A percentile compares a stretch with the other conserved stretches of the same genome.
Conservation (phyloP, 768 basidiomycete genomes). For the Tylopilus vinaceipallidus region DNA sequence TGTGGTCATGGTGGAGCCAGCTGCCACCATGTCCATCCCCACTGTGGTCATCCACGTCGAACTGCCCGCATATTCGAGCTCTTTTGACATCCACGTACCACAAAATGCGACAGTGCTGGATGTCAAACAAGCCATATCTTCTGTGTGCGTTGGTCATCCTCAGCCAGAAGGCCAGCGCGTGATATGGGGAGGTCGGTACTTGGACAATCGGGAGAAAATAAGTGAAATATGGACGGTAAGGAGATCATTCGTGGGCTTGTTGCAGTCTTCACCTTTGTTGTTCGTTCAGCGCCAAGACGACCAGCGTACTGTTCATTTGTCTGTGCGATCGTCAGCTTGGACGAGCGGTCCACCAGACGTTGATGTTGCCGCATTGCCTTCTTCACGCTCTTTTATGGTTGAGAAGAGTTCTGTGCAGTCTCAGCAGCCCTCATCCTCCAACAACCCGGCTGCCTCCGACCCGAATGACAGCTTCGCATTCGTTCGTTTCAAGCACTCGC, state of each 20-base stretch:
- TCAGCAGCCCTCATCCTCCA: constrained; percentile 6
- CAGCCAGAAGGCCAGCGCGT: constrained; percentile 70
- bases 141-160: constrained; percentile 61
- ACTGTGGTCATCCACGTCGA: constrained; percentile 56
- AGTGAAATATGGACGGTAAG: constrained; percentile 69
- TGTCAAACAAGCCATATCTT: constrained; percentile 65
- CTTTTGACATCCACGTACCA: constrained; percentile 56
- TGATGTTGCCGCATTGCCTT: constrained; percentile 11
- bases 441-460: background rate
- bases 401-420: background rate
- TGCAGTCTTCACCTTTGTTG: constrained; percentile 4
- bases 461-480: constrained; percentile 12
- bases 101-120: constrained; percentile 51
- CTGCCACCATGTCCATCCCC: constrained; percentile 27
- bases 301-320: constrained; percentile 64
- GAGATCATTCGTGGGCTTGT: background rate
- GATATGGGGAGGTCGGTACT: constrained; percentile 70
- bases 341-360: constrained; percentile 47
- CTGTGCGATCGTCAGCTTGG: constrained; percentile 83
- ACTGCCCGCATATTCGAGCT: constrained; percentile 70
- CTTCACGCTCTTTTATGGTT: background rate
- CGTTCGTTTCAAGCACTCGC: constrained; percentile 24
- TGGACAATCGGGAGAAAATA: constrained; percentile 64
- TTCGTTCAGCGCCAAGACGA: constrained; percentile 49
- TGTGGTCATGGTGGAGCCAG: background rate